phyloP scores from a whole-genome alignment of 176 grass and related monocot genomes.

The Carex scoparia region DNA sequence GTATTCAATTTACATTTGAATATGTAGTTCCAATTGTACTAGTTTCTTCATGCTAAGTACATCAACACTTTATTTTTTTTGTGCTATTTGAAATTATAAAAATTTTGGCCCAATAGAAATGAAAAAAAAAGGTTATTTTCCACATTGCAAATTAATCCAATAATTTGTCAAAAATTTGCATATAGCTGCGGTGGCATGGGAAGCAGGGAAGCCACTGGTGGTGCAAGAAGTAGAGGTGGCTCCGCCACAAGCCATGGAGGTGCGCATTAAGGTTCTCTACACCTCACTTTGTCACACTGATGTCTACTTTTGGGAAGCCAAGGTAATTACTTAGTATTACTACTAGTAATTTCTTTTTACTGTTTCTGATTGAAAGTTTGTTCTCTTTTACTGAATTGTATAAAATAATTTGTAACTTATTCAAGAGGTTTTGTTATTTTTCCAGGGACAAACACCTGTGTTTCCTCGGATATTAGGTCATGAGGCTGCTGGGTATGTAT shows the following conservation, averaged over 20 bases:
- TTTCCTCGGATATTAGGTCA: constrained; percentile 87
- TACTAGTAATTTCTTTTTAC: background rate
- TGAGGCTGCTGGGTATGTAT: constrained; percentile 67
- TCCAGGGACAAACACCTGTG: constrained; percentile 70
- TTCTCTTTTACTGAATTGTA: background rate
- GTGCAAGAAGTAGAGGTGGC: constrained; percentile 79
- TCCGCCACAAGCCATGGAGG: constrained; percentile 72
- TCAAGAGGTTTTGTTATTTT: background rate
- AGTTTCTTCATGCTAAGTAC: too few species aligned
- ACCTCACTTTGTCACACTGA: constrained; percentile 75
- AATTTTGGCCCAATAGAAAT: background rate
- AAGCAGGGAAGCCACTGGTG: constrained; percentile 58
- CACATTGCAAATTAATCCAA: background rate
- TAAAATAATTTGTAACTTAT: background rate
- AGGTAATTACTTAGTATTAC: constrained; percentile 25
- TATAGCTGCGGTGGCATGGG: constrained; percentile 72
- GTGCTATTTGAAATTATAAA: background rate
- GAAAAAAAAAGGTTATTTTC: background rate
- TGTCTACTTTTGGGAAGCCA: constrained; percentile 91
- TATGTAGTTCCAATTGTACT: background rate
- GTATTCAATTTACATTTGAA: background rate
- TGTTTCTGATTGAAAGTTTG: too few species aligned
- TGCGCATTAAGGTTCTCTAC: constrained; percentile 70
- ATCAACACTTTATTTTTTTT: background rate
- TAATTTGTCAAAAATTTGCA: background rate